phyloP scores from a whole-genome alignment of 192 early-diverging fungal species.

The Podochytrium sp. region DNA sequence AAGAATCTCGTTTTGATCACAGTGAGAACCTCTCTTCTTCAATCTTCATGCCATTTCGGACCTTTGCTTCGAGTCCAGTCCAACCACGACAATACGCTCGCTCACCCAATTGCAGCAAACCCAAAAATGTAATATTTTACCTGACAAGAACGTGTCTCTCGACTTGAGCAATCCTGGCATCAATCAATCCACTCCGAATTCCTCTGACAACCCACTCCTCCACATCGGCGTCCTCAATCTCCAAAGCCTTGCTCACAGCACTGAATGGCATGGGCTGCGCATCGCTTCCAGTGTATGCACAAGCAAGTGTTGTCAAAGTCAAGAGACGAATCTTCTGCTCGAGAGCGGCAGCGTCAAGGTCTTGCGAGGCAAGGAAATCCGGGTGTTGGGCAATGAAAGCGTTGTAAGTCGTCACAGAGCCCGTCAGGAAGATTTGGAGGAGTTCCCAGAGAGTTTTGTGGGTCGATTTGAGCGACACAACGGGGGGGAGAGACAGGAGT shows the following conservation, averaged over 20 bases:
- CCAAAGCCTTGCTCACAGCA: constrained; percentile 74
- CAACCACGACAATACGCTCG: background rate
- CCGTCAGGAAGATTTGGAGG: constrained; percentile 69
- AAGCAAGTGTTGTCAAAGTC: constrained; percentile 77
- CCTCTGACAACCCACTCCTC: constrained; percentile 96
- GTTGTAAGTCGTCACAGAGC: constrained; percentile 67
- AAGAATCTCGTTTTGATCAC: too few relatives aligned
- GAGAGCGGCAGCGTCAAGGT: constrained; percentile 58
- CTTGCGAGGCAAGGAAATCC: constrained; percentile 56
- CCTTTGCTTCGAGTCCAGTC: too few relatives aligned
- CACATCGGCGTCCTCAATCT: constrained; percentile 78
- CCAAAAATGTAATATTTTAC: constrained; percentile 33
- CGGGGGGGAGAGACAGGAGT: constrained; percentile 65
- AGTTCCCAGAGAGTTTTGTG: constrained; percentile 64
- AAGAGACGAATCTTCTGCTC: constrained; percentile 85
- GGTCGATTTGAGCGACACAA: constrained; percentile 60
- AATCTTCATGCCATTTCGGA: too few relatives aligned
- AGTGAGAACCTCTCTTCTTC: too few relatives aligned
- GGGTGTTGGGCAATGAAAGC: constrained; percentile 61
- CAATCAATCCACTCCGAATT: constrained; percentile 88
- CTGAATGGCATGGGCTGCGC: constrained; percentile 66
- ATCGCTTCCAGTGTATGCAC: constrained; percentile 57
- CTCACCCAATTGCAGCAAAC: background rate
- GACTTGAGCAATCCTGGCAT: constrained; percentile 95
- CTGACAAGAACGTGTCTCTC: constrained; percentile 74